A percentile compares a stretch with the other conserved stretches of the same genome.
phyloP scores from a whole-genome alignment of 331 rosid genomes.

The Phaseolus coccineus region DNA sequence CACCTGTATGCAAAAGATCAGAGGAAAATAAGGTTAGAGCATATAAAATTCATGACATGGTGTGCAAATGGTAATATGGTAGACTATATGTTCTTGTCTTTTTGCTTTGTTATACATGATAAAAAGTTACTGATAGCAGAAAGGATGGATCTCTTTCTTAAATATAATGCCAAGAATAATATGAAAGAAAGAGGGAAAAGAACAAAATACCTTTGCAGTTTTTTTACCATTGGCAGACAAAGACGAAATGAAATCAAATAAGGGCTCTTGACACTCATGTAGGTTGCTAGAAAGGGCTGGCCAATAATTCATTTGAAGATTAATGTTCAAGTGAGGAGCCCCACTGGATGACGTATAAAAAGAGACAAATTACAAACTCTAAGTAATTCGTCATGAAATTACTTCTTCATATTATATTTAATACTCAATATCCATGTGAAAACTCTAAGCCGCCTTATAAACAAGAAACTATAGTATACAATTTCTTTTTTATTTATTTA shows the following conservation, averaged over 20 bases:
- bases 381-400: conserved; percentile 25
- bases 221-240: conserved; percentile 74
- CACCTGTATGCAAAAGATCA: conserved; percentile 61
- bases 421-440: conserved; percentile 24
- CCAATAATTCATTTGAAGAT: conserved; percentile 99
- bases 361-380: conserved; percentile 42
- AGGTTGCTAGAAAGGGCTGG: conserved; percentile 94
- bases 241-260: conserved; percentile 72
- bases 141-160: conserved; percentile 19
- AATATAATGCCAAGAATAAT: conserved; percentile 32
- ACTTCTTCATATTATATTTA: conserved; percentile 26
- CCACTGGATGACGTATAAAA: conserved; percentile 62
- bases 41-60: conserved; percentile 26
- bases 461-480: conserved; percentile 6
- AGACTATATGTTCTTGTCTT: neutral
- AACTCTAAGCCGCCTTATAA: conserved; percentile 37
- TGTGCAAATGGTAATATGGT: conserved; percentile 23
- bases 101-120: neutral
- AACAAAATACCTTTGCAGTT: conserved; percentile 86
- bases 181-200: conserved; percentile 35
- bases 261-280: conserved; percentile 89
- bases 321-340: conserved; percentile 92
- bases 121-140: conserved; percentile 28
- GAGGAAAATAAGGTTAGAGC: conserved; percentile 28
- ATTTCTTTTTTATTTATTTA: conserved; percentile 3